Conservation (phyloP, 371 early-diverging fungal species). For the Blakeslea trispora region DNA sequence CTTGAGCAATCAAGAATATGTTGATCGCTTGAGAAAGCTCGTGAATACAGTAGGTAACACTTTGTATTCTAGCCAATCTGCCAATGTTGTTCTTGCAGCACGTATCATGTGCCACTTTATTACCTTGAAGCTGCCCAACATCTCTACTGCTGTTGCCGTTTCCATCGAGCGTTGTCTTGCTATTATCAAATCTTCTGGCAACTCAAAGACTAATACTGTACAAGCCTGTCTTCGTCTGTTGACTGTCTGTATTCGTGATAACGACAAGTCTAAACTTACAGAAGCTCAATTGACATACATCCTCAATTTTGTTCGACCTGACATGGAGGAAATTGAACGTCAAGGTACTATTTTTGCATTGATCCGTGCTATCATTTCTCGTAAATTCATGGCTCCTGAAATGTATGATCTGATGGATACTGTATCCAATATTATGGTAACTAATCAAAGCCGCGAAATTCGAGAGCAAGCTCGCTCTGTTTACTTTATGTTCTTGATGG, state of each 20-base stretch:
- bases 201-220: constrained; percentile 70
- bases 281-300: constrained; percentile 80
- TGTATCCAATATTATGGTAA: constrained; percentile 81
- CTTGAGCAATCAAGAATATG: constrained; percentile 50
- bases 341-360: constrained; percentile 85
- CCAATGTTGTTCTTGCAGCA: constrained; percentile 68
- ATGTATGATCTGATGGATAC: constrained; percentile 91
- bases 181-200: constrained; percentile 65
- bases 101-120: constrained; percentile 71
- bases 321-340: constrained; percentile 85
- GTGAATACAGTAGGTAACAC: constrained; percentile 81
- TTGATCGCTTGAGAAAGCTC: constrained; percentile 75
- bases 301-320: constrained; percentile 80
- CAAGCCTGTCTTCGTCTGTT: constrained; percentile 84
- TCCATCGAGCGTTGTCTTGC: constrained; percentile 78
- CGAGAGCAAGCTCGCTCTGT: constrained; percentile 83
- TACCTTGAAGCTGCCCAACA: constrained; percentile 69
- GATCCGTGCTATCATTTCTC: constrained; percentile 82
- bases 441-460: constrained; percentile 76
- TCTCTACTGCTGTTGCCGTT: constrained; percentile 66
- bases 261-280: constrained; percentile 57
- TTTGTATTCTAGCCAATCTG: constrained; percentile 76
- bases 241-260: constrained; percentile 73
- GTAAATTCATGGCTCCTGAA: constrained; percentile 83
- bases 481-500: constrained; percentile 87